Conservation (phyloP, 345 rosid species). For the Eucalyptus erythrocorys region DNA sequence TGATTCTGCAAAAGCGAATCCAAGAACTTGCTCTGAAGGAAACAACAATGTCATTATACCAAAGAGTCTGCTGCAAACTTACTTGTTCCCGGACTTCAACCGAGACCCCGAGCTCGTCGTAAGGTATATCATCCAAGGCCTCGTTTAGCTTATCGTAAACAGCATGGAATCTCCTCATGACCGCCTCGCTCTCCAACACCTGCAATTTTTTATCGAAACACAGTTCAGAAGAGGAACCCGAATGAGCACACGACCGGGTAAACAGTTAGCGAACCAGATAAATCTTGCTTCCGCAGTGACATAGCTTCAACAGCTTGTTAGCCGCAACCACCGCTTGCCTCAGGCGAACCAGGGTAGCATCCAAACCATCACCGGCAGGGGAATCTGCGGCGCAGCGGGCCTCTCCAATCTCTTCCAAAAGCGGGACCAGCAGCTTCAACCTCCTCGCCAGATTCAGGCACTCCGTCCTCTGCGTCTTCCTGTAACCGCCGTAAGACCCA, state of each 20-base stretch:
- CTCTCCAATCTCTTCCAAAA: conserved; percentile 39
- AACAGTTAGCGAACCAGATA: conserved; percentile 16
- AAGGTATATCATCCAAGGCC: conserved; percentile 36
- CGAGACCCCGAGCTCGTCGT: conserved; percentile 32
- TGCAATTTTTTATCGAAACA: background rate
- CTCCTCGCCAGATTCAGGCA: conserved; percentile 44
- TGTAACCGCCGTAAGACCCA: conserved; percentile 24
- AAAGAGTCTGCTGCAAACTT: background rate
- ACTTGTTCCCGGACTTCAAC: conserved; percentile 60
- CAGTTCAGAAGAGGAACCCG: background rate
- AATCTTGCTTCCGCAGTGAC: conserved; percentile 51
- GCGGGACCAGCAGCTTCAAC: conserved; percentile 45
- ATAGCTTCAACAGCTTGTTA: conserved; percentile 37
- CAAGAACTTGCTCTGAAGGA: background rate
- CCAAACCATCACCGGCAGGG: background rate
- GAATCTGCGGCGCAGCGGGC: background rate
- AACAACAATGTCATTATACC: background rate
- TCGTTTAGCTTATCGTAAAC: conserved; percentile 28
- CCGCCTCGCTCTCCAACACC: conserved; percentile 56
- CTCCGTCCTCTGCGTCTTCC: conserved; percentile 42
- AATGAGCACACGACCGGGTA: too few species aligned
- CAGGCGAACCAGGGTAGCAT: conserved; percentile 15
- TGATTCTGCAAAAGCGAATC: background rate
- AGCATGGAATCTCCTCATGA: conserved; percentile 35
- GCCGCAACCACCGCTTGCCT: conserved; percentile 29